A percentile compares a stretch with the other conserved stretches of the same genome.
Conservation (phyloP, 768 basidiomycete genomes). For the Pholiota microspora region DNA sequence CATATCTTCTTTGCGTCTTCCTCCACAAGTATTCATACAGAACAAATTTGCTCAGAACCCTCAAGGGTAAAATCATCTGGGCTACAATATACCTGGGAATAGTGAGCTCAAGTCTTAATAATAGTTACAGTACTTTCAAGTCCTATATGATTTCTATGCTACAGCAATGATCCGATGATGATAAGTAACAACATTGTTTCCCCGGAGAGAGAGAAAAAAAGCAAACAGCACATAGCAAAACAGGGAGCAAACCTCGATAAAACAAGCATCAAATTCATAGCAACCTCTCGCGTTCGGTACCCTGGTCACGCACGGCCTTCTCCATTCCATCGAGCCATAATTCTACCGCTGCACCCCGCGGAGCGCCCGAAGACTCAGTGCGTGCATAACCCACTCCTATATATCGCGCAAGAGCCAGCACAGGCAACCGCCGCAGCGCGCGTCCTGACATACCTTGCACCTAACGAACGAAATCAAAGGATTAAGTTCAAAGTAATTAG, state of each 20-base stretch:
- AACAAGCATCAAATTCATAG: slow-evolving; percentile 5
- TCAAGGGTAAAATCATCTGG: no score
- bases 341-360: slow-evolving; percentile 45
- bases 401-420: slow-evolving; percentile 85
- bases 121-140: not conserved
- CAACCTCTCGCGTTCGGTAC: slow-evolving; percentile 49
- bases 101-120: not conserved
- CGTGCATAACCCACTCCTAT: slow-evolving; percentile 53
- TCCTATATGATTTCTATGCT: not conserved
- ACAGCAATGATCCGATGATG: not conserved
- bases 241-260: no score
- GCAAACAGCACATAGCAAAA: no score
- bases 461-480: slow-evolving; percentile 31
- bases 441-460: slow-evolving; percentile 88
- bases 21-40: not conserved
- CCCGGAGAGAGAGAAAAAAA: no score
- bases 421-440: slow-evolving; percentile 88
- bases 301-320: slow-evolving; percentile 62
- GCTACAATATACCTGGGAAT: no score
- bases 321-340: slow-evolving; percentile 87
- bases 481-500: no score
- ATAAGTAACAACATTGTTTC: no score
- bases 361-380: slow-evolving; percentile 9
- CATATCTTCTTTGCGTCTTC: not conserved
- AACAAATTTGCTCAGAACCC: no score